phyloP scores from a whole-genome alignment of 768 basidiomycete genomes.

The Trametes villosa region DNA sequence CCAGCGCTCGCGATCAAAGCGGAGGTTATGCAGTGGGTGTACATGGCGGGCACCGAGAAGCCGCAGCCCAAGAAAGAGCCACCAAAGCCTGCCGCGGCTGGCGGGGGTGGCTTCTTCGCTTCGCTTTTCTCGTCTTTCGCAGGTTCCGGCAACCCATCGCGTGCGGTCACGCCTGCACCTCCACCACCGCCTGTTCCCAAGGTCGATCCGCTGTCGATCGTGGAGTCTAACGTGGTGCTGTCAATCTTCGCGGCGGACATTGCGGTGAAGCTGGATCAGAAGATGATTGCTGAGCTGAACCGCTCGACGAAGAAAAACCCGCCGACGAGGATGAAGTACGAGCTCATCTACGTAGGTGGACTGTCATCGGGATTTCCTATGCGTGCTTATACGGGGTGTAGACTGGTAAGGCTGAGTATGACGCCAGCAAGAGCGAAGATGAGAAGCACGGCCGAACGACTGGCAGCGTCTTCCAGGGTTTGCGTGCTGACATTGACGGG shows the following conservation, averaged over 20 bases:
- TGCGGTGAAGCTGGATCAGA: slow-evolving; percentile 65
- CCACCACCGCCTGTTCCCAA: slow-evolving; percentile 40
- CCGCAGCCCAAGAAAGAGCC: slow-evolving; percentile 43
- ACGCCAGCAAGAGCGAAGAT: slow-evolving; percentile 72
- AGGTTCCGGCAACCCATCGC: slow-evolving; percentile 36
- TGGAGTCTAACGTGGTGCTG: slow-evolving; percentile 59
- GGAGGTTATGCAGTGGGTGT: slow-evolving; percentile 81
- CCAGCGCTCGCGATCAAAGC: slow-evolving; percentile 69
- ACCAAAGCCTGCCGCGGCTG: slow-evolving; percentile 20
- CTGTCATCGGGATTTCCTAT: no score
- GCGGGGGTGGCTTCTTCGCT: slow-evolving; percentile 41
- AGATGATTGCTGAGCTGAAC: slow-evolving; percentile 72
- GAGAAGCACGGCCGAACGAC: slow-evolving; percentile 58
- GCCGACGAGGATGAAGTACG: slow-evolving; percentile 72
- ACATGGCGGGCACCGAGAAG: slow-evolving; percentile 66
- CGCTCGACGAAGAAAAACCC: slow-evolving; percentile 96
- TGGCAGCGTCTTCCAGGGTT: slow-evolving; percentile 84
- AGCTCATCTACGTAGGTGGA: slow-evolving; percentile 78
- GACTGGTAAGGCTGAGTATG: slow-evolving; percentile 85
- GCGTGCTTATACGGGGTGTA: slow-evolving; percentile 29
- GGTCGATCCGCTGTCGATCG: slow-evolving; percentile 33
- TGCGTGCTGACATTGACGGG: slow-evolving; percentile 88
- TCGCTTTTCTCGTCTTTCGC: slow-evolving; percentile 43
- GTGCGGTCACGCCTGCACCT: slow-evolving; percentile 37
- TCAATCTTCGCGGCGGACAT: slow-evolving; percentile 71